Conservation (phyloP, 768 basidiomycete genomes). For the Boletus insuetus region DNA sequence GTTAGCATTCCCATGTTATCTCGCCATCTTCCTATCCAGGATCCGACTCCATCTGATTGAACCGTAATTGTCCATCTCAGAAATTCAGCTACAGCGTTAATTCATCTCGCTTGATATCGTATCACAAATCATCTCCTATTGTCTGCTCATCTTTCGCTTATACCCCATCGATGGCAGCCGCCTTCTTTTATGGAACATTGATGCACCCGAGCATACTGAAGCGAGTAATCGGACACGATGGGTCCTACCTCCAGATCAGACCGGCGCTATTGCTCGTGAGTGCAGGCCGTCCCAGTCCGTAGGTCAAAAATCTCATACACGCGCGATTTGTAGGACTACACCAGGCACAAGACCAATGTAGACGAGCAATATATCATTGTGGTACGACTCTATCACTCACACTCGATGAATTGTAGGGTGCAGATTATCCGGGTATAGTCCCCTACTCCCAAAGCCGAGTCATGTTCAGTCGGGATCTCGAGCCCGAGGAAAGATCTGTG, state of each 20-base stretch:
- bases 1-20: too few relatives aligned
- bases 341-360: constrained; percentile 77
- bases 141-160: background rate
- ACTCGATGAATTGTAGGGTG: constrained; percentile 37
- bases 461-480: constrained; percentile 51
- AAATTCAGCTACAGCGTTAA: too few relatives aligned
- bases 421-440: constrained; percentile 84
- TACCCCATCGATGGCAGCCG: constrained; percentile 34
- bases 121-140: background rate
- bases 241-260: constrained; percentile 59
- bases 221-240: constrained; percentile 71
- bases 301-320: background rate
- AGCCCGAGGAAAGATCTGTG: constrained; percentile 51
- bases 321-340: constrained; percentile 54
- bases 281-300: background rate
- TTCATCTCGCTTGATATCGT: too few relatives aligned
- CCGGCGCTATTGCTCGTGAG: constrained; percentile 74
- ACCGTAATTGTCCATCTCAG: too few relatives aligned
- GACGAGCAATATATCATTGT: background rate
- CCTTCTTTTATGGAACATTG: constrained; percentile 90
- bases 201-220: constrained; percentile 83
- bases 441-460: constrained; percentile 48
- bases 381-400: background rate
- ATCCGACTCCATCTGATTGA: too few relatives aligned
- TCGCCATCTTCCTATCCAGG: too few relatives aligned